A percentile compares a stretch with the other conserved stretches of the same genome.
phyloP scores from a whole-genome alignment of 2,329 filamentous ascomycete genomes.

The Fusarium xylarioides region DNA sequence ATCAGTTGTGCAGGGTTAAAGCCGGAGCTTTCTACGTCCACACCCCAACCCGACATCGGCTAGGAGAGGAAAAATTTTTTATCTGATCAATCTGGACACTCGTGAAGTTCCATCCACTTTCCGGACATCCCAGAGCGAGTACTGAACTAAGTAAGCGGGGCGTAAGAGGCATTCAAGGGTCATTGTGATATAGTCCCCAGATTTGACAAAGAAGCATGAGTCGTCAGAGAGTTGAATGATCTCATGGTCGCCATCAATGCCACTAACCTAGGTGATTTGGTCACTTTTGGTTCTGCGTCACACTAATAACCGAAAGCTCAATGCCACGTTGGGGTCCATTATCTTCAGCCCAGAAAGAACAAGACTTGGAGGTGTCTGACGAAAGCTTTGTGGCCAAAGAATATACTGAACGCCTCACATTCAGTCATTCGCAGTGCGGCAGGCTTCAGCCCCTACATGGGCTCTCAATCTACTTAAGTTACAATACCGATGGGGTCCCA shows the following conservation, averaged over 20 bases:
- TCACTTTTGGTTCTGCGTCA: background rate
- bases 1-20: background rate
- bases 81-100: slow-evolving; percentile 37
- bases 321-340: background rate
- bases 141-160: background rate
- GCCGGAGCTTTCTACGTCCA: slow-evolving; percentile 6
- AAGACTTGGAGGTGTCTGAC: background rate
- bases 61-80: slow-evolving; percentile 36
- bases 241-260: background rate
- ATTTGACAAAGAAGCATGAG: background rate
- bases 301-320: background rate
- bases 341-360: background rate
- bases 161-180: background rate
- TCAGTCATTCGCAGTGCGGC: background rate
- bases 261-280: background rate
- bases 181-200: background rate
- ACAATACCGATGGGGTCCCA: background rate
- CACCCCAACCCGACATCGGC: slow-evolving; percentile 39
- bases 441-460: background rate
- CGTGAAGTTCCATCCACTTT: background rate
- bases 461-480: background rate
- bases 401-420: background rate
- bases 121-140: background rate
- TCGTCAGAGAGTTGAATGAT: background rate
- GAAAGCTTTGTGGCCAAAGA: background rate